Conservation (phyloP, 345 rosid genomes). For the Clausena lansium region DNA sequence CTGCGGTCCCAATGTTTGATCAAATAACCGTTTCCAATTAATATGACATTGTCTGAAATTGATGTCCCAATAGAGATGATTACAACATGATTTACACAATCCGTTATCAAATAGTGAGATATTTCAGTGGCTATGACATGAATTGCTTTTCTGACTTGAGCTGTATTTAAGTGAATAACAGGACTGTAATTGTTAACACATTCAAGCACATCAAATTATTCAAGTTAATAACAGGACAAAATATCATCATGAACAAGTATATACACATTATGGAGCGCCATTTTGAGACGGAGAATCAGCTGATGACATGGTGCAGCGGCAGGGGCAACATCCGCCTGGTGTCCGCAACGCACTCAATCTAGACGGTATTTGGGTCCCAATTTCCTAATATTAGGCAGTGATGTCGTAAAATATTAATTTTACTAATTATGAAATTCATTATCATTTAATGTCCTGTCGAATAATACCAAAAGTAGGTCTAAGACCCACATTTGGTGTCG, state of each 20-base stretch:
- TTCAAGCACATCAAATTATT: too few species aligned
- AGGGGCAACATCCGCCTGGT: neutral
- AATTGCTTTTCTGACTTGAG: neutral
- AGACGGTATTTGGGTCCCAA: too few species aligned
- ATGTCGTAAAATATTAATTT: too few species aligned
- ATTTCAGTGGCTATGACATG: neutral
- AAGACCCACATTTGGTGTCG: too few species aligned
- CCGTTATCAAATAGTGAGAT: neutral
- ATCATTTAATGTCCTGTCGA: too few species aligned
- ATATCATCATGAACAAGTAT: neutral
- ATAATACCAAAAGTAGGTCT: too few species aligned
- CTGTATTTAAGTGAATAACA: neutral
- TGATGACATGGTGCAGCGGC: neutral
- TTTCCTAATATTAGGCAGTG: neutral
- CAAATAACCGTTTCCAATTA: neutral
- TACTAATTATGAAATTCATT: too few species aligned
- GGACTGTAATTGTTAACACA: too few species aligned
- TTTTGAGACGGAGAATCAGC: neutral
- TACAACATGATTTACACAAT: neutral
- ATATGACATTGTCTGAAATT: neutral
- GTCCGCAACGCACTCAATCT: neutral
- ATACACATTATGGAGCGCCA: neutral
- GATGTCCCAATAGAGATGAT: neutral
- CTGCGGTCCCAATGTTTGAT: neutral
- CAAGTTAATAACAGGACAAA: neutral